A percentile compares a stretch with the other conserved stretches of the same genome.
These are phyloP conservation scores for Suillus sp. DNA, from an alignment of 768 basidiomycete species.

Conservation along the genomic window DNA sequence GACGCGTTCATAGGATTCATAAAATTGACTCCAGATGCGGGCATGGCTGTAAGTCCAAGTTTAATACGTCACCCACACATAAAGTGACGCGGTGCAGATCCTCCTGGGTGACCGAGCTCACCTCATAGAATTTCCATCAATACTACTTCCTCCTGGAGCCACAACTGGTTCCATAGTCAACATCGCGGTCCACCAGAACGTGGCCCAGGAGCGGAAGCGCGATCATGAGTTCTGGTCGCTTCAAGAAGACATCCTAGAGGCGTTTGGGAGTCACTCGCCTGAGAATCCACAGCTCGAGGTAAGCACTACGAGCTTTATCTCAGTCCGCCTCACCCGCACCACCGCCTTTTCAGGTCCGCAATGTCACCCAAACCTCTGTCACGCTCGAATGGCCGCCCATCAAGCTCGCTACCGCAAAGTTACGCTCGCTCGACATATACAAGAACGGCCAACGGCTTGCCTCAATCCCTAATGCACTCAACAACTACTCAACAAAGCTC, in stretches of 20 bases:
- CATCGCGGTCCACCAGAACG: slow-evolving; percentile 91
- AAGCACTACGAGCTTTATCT: slow-evolving; percentile 19
- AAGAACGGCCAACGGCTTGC: slow-evolving; percentile 88
- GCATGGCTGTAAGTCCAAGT: slow-evolving; percentile 75
- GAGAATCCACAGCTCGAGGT: slow-evolving; percentile 76
- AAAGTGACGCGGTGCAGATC: slow-evolving; percentile 51
- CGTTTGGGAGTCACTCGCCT: slow-evolving; percentile 71
- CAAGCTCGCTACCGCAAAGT: slow-evolving; percentile 80
- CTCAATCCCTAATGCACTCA: slow-evolving; percentile 77
- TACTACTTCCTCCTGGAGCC: slow-evolving; percentile 90
- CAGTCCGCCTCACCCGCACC: slow-evolving; percentile 5
- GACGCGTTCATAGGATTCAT: slow-evolving; percentile 15
- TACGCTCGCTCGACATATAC: slow-evolving; percentile 91
- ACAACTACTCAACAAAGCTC: slow-evolving; percentile 86
- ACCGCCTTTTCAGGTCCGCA: slow-evolving; percentile 65
- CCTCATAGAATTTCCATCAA: slow-evolving; percentile 96
- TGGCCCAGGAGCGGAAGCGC: slow-evolving; percentile 78
- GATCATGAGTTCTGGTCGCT: slow-evolving; percentile 83
- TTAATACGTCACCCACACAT: slow-evolving; percentile 10
- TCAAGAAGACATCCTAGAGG: slow-evolving; percentile 76
- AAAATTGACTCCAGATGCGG: slow-evolving; percentile 65
- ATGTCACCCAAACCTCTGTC: slow-evolving; percentile 95
- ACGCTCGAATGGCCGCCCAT: slow-evolving; percentile 94
- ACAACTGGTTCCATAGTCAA: slow-evolving; percentile 96
- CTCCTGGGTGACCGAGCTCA: slow-evolving; percentile 92